Evolutionary conservation across 2,329 filamentous ascomycete species (phyloP).

Genomic region (Aureobasidium sp.): DNA sequence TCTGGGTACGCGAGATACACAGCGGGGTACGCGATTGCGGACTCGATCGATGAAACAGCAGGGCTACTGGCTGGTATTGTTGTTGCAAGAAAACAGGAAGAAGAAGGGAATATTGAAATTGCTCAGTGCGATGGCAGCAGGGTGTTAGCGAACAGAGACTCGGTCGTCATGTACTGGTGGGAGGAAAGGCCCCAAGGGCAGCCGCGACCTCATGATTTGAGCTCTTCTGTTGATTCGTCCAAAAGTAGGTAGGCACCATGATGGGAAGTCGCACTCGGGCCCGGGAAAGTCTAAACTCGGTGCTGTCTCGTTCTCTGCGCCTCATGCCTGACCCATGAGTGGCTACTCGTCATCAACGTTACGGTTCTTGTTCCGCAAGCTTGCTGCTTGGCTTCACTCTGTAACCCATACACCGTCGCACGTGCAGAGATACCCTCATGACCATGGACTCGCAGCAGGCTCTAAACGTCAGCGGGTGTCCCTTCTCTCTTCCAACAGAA

Average conservation of each 20-base stretch:
- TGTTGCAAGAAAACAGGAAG: neutral
- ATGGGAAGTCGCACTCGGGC: slow-evolving; percentile 8
- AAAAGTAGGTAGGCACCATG: neutral
- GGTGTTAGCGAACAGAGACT: neutral
- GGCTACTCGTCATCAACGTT: slow-evolving; percentile 12
- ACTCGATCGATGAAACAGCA: slow-evolving; percentile 13
- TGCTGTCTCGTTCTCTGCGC: slow-evolving; percentile 2
- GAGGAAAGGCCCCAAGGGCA: slow-evolving; percentile 2
- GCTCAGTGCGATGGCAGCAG: slow-evolving; percentile 2
- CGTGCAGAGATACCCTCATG: no score
- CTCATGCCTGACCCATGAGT: neutral
- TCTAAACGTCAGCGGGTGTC: no score
- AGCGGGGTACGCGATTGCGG: slow-evolving; percentile 12
- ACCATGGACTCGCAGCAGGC: neutral
- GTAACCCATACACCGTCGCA: no score
- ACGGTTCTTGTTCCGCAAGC: neutral
- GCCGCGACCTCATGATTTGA: slow-evolving; percentile 6
- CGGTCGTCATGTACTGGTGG: slow-evolving; percentile 5
- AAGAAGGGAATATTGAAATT: neutral
- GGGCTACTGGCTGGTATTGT: neutral
- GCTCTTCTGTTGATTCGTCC: slow-evolving; percentile 13
- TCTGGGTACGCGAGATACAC: slow-evolving; percentile 13
- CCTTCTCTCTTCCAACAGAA: no score
- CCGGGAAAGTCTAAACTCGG: slow-evolving; percentile 2
- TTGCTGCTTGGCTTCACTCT: neutral